A percentile compares a stretch with the other conserved stretches of the same genome.
phyloP scores from a whole-genome alignment of 2,329 filamentous ascomycete species.

The Dactylellina sp. region DNA sequence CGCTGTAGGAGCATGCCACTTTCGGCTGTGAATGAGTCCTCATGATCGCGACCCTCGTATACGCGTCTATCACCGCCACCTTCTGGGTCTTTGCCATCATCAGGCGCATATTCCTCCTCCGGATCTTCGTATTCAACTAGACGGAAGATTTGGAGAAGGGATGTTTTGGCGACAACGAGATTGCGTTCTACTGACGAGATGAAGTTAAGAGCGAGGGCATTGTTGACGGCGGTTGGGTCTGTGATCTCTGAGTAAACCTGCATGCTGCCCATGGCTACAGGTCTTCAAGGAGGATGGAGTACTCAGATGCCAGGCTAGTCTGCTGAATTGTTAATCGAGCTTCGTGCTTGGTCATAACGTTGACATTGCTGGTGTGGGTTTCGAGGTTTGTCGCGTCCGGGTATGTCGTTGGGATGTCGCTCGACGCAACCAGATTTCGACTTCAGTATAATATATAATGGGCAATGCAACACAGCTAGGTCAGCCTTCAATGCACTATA shows the following conservation, averaged over 20 bases:
- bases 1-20: conserved; percentile 71
- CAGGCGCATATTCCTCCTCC: conserved; percentile 62
- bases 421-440: conserved; percentile 18
- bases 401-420: neutral
- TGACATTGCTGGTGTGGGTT: conserved; percentile 7
- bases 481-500: no score
- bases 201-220: conserved; percentile 84
- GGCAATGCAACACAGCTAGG: no score
- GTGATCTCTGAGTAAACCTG: conserved; percentile 85
- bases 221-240: conserved; percentile 91
- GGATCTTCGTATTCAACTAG: conserved; percentile 68
- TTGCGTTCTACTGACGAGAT: conserved; percentile 80
- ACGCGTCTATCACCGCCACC: conserved; percentile 65
- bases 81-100: conserved; percentile 65
- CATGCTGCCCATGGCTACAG: conserved; percentile 37
- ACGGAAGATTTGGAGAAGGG: conserved; percentile 89
- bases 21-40: conserved; percentile 74
- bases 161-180: conserved; percentile 90
- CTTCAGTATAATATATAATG: no score
- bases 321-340: conserved; percentile 7
- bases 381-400: conserved; percentile 25
- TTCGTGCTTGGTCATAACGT: conserved; percentile 25
- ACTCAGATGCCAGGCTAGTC: conserved; percentile 3
- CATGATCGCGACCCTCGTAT: conserved; percentile 73
- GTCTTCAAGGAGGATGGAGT: neutral